phyloP scores from a whole-genome alignment of 441 rosid genomes.

The Theobroma grandiflorum region DNA sequence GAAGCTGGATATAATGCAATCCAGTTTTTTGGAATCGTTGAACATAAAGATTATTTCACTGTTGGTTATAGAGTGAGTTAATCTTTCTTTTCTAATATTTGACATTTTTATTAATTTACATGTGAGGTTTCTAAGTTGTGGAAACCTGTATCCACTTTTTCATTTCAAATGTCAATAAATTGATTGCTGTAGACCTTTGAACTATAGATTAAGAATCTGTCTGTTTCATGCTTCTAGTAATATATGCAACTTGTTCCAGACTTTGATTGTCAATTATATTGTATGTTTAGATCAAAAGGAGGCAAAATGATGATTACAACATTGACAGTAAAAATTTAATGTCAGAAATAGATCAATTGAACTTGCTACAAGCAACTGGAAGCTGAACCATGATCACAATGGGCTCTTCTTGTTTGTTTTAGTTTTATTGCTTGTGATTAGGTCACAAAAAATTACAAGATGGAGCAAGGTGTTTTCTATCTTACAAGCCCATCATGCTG shows the following conservation, averaged over 20 bases:
- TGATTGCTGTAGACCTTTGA: neutral
- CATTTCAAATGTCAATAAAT: neutral
- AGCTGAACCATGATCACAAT: neutral
- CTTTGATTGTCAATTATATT: neutral
- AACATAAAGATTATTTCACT: conserved; percentile 95
- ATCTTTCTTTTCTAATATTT: conserved; percentile 18
- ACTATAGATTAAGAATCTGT: neutral
- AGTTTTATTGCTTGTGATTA: neutral
- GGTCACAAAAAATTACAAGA: conserved; percentile 7
- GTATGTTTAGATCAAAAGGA: neutral
- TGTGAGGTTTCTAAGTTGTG: conserved; percentile 14
- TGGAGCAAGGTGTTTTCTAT: neutral
- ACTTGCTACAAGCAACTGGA: neutral
- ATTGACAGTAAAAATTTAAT: neutral
- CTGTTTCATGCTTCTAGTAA: neutral
- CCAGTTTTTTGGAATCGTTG: conserved; percentile 88
- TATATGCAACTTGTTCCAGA: neutral
- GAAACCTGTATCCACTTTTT: conserved; percentile 12
- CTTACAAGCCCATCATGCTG: conserved; percentile 9
- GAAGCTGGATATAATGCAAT: conserved; percentile 93
- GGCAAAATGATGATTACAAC: neutral
- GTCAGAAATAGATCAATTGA: neutral
- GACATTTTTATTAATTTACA: conserved; percentile 8
- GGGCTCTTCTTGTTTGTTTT: conserved; percentile 3
- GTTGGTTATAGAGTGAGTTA: conserved; percentile 91